Evolutionary conservation across 2,329 filamentous ascomycete genomes (phyloP), one percentile per base, ranked within the genome.

Genomic region (Diaporthe destruens): DNA sequence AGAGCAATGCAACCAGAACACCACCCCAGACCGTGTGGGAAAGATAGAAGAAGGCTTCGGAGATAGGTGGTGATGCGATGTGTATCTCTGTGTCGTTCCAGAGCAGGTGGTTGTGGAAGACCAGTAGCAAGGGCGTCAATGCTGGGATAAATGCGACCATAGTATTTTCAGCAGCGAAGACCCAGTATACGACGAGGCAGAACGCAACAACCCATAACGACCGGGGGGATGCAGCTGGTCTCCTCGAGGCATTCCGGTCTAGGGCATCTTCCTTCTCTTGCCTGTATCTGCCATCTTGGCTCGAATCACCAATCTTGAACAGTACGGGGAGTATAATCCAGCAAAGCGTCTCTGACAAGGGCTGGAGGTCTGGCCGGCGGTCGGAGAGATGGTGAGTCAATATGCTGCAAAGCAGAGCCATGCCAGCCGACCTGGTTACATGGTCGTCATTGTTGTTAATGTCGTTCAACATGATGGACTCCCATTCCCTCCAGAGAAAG

Each of bases 281-380:
- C 71, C 51, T 25, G 25, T 36, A 54, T 63, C 56, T 51, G 32
- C 34, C 34, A 36, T 7, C n/a, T 39, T 79, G 44, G 2, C 25
- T 49, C 23, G 57, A 20, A n/a, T 47, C 47, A 39, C 29, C 36
- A 44, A 25, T 1, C 39, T 53, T 71, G 49, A 65, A 76, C 1
- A 82, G 7, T 6, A 76, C 7, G 0, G 80, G 77, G 25, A 83
- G 39, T 5, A 79, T 14, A 1, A 72, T 42, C 81, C 82, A 83
- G 20, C 79, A 79, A 1, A 82, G n/a, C 1, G 77, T 61, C 71
- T 83, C 82, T 0, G 82, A 83, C 14, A 55, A 72, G 16, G 53
- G 16, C 23, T 71, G 51, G 6, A 82, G 59, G 63, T 82, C 81
- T 1, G 78, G 54, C 36, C 77, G 73, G 9, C 68, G 69, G 0